These are phyloP conservation scores for Leucogyrophana mollusca DNA, from an alignment of 768 basidiomycete species.

Conservation along the genomic window DNA sequence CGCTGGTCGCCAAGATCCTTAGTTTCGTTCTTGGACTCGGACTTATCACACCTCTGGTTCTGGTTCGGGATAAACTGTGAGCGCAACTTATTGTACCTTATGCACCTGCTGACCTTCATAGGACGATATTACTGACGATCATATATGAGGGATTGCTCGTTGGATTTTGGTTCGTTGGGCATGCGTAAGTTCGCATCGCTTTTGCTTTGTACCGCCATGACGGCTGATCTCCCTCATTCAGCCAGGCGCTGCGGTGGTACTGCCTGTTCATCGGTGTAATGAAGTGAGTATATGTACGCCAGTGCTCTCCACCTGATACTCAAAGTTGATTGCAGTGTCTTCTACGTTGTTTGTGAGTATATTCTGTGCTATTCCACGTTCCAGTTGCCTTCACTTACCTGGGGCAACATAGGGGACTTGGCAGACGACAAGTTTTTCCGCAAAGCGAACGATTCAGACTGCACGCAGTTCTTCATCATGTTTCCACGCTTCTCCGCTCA, in stretches of 20 bases:
- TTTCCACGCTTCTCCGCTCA: constrained; percentile 73
- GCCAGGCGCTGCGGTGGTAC: constrained; percentile 81
- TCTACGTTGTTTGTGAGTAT: constrained; percentile 83
- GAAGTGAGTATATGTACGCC: constrained; percentile 60
- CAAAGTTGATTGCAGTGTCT: constrained; percentile 45
- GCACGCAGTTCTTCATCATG: constrained; percentile 81
- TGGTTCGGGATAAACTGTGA: constrained; percentile 89
- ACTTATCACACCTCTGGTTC: constrained; percentile 77
- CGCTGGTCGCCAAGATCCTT: constrained; percentile 87
- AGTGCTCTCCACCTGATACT: constrained; percentile 7
- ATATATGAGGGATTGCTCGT: constrained; percentile 84
- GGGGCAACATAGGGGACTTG: constrained; percentile 70
- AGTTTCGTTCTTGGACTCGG: constrained; percentile 90
- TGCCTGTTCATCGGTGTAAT: constrained; percentile 81
- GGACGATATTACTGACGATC: constrained; percentile 82
- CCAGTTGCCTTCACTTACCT: constrained; percentile 5
- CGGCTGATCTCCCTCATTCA: constrained; percentile 26
- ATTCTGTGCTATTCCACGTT: background rate
- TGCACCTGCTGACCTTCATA: constrained; percentile 31
- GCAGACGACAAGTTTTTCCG: constrained; percentile 94
- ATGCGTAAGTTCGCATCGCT: constrained; percentile 57
- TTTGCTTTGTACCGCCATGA: constrained; percentile 3
- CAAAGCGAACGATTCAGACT: constrained; percentile 91
- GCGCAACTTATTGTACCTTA: constrained; percentile 23
- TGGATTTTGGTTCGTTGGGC: constrained; percentile 94